Base-by-base conservation (phyloP, 2,329 filamentous ascomycete genomes). In the Metarhizium sp. region DNA sequence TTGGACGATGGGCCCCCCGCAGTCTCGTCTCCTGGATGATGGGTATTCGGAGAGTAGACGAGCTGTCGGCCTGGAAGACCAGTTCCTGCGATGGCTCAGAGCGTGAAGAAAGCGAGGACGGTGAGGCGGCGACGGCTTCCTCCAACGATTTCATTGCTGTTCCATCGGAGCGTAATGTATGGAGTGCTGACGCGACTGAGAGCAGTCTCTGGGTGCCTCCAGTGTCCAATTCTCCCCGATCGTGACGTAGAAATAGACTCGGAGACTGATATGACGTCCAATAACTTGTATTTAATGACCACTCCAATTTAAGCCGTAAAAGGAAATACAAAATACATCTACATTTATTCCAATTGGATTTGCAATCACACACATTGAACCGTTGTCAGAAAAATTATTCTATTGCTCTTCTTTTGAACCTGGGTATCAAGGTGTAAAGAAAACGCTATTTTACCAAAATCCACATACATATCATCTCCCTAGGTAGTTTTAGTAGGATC, bases 11-110 rank as follows among this genome's bases (percentile, higher is more conserved):
- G 81, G 79, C 88, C 29, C 92, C 94, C 1, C 78, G 82, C 20
- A 79, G 84, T 2, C 68, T 96, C 16, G 87, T 97, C n/a, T 85
- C 85, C 2, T 94, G 90, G 88, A 95, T 97, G 88, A 87, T 97
- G 82, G 91, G 91, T 11, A 81, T 92, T 56, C 77, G 85, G 58
- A 75, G 75, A 55, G 82, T 86, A 16, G 77, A 82, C 54, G 76
- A 82, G 67, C 70, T 84, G 50, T 76, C 75, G 51, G 68, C 75
- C 2, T 82, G 78, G 78, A 78, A 81, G 65, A 71, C 72, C 16
- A 72, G 67, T 60, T 71, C 70, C 5, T 69, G 68, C 49, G 70
- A 71, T 47, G 71, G 67, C 11, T 70, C 70, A 32, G 67, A 71
- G 29, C 60, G 61, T 18, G 68, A 69, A 13, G 69, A 69, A 20